Base-by-base conservation (phyloP, 306 rosid species). In the Canavalia ensiformis region DNA sequence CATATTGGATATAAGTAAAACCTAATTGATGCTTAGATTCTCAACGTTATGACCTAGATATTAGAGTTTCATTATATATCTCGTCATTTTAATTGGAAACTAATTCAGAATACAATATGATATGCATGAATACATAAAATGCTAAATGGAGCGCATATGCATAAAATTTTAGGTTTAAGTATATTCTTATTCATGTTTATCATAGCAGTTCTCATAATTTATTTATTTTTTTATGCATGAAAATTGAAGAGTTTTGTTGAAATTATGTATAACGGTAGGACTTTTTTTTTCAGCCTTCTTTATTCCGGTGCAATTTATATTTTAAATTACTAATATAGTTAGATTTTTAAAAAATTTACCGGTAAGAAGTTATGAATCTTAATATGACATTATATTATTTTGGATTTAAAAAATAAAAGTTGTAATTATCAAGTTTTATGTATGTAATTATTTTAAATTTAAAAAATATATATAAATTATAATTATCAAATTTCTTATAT, bases 21-120 rank as follows among this genome's bases (percentile, higher is more conserved):
- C 25, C 9, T 34, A 63, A 54, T 63, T 33, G 66, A 72, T 72
- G 69, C 51, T 29, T 59, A 62, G 35, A 72, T 72, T 83, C 76
- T 74, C 35, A 55, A 55, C 45, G 51, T 37, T 39, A 51, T 72
- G 52, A 52, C 29, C 2, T 6, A 7, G 9, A 62, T 44, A 33
- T 69, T 5, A 44, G 57, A 54, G 39, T 37, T 1, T 34, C 49
- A 13, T 6, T 3, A 62, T 64, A 51, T 54, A 25, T 37, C 51
- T 77, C 56, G 28, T 57, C 18, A 25, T 57, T 34, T 56, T 41
- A n/a, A 56, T 8, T 6, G 11, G 76, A 51, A 6, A 71, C 10
- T 37, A 18, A 37, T 60, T 52, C 3, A 29, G 63, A 72, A 72
- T 52, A 47, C 10, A 49, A 8, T 72, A 10, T 52, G 31, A 8